A percentile compares a stretch with the other conserved stretches of the same genome.
phyloP scores from a whole-genome alignment of 2,329 filamentous ascomycete genomes.

The Aureobasidium lini region DNA sequence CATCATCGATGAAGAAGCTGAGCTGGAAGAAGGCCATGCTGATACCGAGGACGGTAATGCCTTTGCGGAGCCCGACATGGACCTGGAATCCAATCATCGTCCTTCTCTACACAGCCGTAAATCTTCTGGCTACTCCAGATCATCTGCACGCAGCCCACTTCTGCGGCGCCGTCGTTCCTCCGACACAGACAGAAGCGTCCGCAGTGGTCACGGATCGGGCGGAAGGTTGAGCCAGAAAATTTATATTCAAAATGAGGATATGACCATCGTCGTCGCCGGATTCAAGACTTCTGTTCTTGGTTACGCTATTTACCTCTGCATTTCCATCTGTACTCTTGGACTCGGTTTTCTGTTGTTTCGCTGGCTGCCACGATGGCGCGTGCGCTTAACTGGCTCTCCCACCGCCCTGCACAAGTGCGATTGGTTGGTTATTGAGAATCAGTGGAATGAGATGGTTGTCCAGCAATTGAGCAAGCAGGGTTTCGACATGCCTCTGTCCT shows the following conservation, averaged over 20 bases:
- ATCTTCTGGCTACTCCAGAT: slow-evolving; percentile 45
- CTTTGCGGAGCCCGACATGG: slow-evolving; percentile 36
- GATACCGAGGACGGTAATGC: slow-evolving; percentile 32
- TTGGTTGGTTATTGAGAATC: slow-evolving; percentile 95
- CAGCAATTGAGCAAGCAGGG: slow-evolving; percentile 55
- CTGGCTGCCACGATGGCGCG: slow-evolving; percentile 85
- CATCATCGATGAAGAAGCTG: slow-evolving; percentile 38
- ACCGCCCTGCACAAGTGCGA: slow-evolving; percentile 65
- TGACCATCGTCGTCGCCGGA: slow-evolving; percentile 88
- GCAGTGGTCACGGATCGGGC: slow-evolving; percentile 52
- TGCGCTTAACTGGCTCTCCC: slow-evolving; percentile 63
- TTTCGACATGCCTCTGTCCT: slow-evolving; percentile 57
- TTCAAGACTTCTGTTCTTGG: slow-evolving; percentile 72
- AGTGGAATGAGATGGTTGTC: slow-evolving; percentile 89
- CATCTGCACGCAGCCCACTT: slow-evolving; percentile 50
- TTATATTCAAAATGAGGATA: slow-evolving; percentile 85
- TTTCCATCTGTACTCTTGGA: slow-evolving; percentile 68
- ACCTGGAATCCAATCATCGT: slow-evolving; percentile 34
- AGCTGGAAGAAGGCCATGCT: slow-evolving; percentile 30
- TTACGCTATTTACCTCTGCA: slow-evolving; percentile 57
- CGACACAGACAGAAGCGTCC: slow-evolving; percentile 59
- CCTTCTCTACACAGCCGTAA: slow-evolving; percentile 46
- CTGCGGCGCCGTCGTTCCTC: slow-evolving; percentile 65
- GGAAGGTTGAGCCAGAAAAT: slow-evolving; percentile 77
- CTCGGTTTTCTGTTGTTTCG: slow-evolving; percentile 76